These are phyloP conservation scores for Amanita phalloides DNA, from an alignment of 768 basidiomycete genomes.

Conservation along the genomic window DNA sequence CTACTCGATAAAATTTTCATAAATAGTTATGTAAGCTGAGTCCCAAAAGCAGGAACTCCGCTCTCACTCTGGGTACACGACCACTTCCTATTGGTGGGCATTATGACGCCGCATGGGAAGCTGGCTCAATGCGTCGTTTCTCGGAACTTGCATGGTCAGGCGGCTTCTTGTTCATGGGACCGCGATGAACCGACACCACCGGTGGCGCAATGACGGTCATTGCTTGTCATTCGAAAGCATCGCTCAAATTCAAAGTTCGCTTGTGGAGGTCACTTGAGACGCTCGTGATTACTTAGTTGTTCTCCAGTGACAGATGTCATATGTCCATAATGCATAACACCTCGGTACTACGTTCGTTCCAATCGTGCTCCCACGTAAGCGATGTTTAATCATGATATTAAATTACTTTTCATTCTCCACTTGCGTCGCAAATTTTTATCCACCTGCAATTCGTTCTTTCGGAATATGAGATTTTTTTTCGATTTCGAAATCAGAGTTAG, in stretches of 20 bases:
- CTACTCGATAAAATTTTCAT: conserved; percentile 1
- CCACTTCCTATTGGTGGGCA: neutral
- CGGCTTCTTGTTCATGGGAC: neutral
- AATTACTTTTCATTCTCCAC: neutral
- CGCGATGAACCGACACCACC: neutral
- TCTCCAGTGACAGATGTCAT: too few relatives aligned
- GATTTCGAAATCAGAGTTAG: conserved; percentile 30
- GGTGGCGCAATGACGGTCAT: neutral
- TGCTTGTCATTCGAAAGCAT: neutral
- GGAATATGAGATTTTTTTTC: conserved; percentile 49
- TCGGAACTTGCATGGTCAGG: neutral
- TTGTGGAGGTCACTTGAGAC: neutral
- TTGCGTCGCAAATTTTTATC: neutral
- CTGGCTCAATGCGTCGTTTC: neutral
- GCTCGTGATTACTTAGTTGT: neutral
- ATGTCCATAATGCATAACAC: too few relatives aligned
- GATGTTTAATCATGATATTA: too few relatives aligned
- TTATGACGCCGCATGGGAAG: neutral
- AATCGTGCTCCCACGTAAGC: neutral
- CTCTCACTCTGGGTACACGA: neutral
- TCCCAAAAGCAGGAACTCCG: conserved; percentile 5
- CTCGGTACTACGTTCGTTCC: neutral
- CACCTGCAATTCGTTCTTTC: conserved; percentile 41
- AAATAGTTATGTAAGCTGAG: conserved; percentile 6
- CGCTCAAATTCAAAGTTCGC: neutral